phyloP scores from a whole-genome alignment of 768 basidiomycete genomes.

The Lactarius evosmus region DNA sequence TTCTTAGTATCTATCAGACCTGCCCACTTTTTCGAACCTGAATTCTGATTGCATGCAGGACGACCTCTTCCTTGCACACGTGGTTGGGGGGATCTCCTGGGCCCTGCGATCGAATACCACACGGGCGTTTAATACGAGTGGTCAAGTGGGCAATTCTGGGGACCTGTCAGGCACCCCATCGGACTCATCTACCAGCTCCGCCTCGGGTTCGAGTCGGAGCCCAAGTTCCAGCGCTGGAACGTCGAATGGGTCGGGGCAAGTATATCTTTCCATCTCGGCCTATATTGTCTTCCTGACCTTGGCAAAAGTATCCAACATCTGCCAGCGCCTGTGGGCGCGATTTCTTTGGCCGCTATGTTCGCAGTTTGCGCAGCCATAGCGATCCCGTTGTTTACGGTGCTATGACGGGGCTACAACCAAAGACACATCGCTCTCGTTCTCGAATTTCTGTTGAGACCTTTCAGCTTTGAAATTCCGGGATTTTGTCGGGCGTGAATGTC shows the following conservation, averaged over 20 bases:
- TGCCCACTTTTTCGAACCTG: background rate
- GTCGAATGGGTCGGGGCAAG: background rate
- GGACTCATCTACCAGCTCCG: background rate
- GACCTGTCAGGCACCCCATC: slow-evolving; percentile 1
- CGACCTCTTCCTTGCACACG: slow-evolving; percentile 63
- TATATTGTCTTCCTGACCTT: background rate
- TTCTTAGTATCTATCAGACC: background rate
- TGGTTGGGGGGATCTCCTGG: slow-evolving; percentile 76
- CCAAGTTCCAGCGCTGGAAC: background rate
- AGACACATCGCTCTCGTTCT: background rate
- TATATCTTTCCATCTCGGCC: background rate
- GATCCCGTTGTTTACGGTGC: background rate
- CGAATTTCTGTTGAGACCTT: slow-evolving; percentile 9
- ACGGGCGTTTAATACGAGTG: slow-evolving; percentile 56
- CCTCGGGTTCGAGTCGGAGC: background rate
- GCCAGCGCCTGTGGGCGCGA: background rate
- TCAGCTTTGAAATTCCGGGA: slow-evolving; percentile 1
- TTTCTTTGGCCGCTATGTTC: background rate
- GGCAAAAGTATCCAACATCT: background rate
- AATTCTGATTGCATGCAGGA: slow-evolving; percentile 43
- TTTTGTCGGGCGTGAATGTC: background rate
- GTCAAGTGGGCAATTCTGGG: slow-evolving; percentile 52
- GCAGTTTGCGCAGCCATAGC: background rate
- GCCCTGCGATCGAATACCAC: slow-evolving; percentile 67
- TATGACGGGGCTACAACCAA: background rate